Evolutionary conservation across 116 monocot genomes (phyloP).

Genomic region (Dioscorea cayenensis): DNA sequence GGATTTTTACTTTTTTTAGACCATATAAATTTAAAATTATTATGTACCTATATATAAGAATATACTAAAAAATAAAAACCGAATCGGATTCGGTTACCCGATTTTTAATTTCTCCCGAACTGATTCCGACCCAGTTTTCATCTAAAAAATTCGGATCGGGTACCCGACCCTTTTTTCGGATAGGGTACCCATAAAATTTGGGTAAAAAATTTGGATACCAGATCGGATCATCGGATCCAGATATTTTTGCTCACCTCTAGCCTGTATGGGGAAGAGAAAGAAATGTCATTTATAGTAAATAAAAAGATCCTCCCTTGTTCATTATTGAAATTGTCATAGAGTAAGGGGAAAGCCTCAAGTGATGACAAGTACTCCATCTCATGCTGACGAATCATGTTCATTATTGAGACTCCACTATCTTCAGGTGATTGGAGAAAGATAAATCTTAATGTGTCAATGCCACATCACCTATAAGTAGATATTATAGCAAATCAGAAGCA

Average conservation of each 20-base stretch:
- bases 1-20: too few species aligned
- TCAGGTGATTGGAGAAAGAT: constrained; percentile 54
- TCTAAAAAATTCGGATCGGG: too few species aligned
- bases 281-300: neutral
- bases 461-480: neutral
- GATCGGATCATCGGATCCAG: too few species aligned
- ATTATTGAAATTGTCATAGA: neutral
- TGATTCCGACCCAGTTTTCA: too few species aligned
- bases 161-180: too few species aligned
- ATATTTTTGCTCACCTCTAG: neutral
- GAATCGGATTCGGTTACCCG: too few species aligned
- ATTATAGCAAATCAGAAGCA: neutral
- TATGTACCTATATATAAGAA: too few species aligned
- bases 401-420: constrained; percentile 65
- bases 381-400: constrained; percentile 69
- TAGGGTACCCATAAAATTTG: too few species aligned
- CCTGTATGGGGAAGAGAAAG: constrained; percentile 29
- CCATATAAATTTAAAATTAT: too few species aligned
- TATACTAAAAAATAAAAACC: too few species aligned
- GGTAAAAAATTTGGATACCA: too few species aligned
- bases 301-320: neutral
- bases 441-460: neutral
- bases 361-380: constrained; percentile 76
- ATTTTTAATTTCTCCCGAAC: too few species aligned
- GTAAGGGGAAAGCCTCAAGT: constrained; percentile 61